Base-by-base conservation (phyloP, 306 rosid genomes). In the Quillaja saponaria region DNA sequence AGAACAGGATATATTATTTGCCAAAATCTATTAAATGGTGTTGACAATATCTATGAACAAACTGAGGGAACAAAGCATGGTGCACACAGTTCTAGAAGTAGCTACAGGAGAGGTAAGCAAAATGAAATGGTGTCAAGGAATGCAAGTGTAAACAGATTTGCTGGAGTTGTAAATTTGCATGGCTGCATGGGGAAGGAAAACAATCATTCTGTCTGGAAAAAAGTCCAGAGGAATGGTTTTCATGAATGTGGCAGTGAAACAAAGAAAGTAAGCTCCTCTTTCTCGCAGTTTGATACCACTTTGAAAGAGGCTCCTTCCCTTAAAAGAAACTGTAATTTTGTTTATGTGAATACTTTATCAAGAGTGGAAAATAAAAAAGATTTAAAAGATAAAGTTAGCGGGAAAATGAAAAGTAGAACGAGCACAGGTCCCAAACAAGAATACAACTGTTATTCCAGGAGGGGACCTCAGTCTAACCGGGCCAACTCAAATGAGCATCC, bases 131-230 rank as follows among this genome's bases (percentile, higher is more conserved):
- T 67, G 68, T 58, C 76, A 3, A 69, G 66, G 52, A 77, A 75
- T 75, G 76, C 78, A 49, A 76, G 74, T 80, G 76, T 68, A 61
- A 57, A 63, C 38, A 84, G 72, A 63, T 77, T 46, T 79, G 78
- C 80, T 49, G 69, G 72, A 28, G 40, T 39, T 50, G 86, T 77
- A 39, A 52, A 62, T 70, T 58, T 49, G 44, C 81, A 78, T 49
- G 71, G 75, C 64, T 83, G 79, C 67, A 25, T 73, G 2, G 84
- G 88, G 69, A 90, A 84, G 78, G 95, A 75, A 81, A 84, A 71
- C 62, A 75, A 66, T 53, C 88, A 77, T 71, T 75, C 97, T 13
- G 76, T 90, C 31, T 90, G 97, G 97, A 84, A 90, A 71, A 90
- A 81, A 80, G 97, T 90, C 70, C 86, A 87, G 80, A 87, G 66